A percentile compares a stretch with the other conserved stretches of the same genome.
Evolutionary conservation across 768 basidiomycete species (phyloP).

Genomic region (Chalciporus sphaerocephalus): DNA sequence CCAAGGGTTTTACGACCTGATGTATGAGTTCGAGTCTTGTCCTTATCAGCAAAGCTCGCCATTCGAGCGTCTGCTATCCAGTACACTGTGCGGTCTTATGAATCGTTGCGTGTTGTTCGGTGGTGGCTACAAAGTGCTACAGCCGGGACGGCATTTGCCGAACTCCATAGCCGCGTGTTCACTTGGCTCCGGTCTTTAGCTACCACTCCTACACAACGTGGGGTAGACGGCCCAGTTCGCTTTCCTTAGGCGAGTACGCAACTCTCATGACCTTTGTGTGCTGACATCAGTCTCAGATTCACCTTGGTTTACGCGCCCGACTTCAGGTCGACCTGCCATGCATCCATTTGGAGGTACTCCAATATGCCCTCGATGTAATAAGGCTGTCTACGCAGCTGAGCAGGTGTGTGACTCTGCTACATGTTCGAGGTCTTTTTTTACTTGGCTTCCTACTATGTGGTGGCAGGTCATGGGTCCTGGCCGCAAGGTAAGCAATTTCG

Average conservation of each 20-base stretch:
- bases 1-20: no score
- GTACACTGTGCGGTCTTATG: no score
- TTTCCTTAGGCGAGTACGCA: constrained; percentile 12
- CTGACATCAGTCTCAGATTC: constrained; percentile 7
- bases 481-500: constrained; percentile 59
- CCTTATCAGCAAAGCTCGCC: no score
- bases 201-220: not conserved
- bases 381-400: constrained; percentile 83
- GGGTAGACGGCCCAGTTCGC: not conserved
- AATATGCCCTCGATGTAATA: constrained; percentile 68
- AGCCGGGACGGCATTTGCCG: not conserved
- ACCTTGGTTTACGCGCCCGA: not conserved
- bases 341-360: constrained; percentile 70
- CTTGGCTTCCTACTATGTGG: constrained; percentile 9
- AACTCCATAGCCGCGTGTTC: not conserved
- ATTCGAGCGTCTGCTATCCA: no score
- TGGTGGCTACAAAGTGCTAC: not conserved
- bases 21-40: no score
- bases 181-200: not conserved
- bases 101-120: no score
- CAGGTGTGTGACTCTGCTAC: constrained; percentile 49
- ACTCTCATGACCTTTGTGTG: not conserved
- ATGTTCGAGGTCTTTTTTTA: not conserved
- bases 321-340: constrained; percentile 37
- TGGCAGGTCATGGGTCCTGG: constrained; percentile 79